phyloP scores from a whole-genome alignment of 352 stramenopile species.

The Pythium inflatum region DNA sequence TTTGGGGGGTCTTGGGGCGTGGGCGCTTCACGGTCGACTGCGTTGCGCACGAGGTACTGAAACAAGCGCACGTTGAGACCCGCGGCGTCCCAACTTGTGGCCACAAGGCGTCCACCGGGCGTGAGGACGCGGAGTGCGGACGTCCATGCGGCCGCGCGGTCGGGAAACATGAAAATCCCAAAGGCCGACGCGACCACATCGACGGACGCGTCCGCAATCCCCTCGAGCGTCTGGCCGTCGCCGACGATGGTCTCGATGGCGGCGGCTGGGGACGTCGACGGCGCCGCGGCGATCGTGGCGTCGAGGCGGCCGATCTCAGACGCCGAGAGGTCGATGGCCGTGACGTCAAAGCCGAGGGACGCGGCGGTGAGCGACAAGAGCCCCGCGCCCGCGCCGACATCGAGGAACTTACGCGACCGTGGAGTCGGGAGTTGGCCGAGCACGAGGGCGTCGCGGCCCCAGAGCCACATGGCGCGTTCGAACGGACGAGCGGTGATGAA shows the following conservation, averaged over 20 bases:
- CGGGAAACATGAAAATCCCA: conserved; percentile 25
- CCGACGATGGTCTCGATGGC: conserved; percentile 2
- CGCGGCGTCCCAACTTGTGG: conserved; percentile 25
- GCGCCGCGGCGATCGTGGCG: conserved; percentile 16
- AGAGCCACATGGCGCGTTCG: conserved; percentile 18
- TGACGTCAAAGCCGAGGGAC: conserved; percentile 21
- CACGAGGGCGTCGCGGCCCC: conserved; percentile 20
- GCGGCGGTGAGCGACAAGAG: conserved; percentile 10
- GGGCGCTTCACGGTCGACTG: neutral
- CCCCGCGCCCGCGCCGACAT: conserved; percentile 25
- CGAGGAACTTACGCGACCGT: too few species aligned
- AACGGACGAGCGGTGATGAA: too few species aligned
- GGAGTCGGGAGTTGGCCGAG: conserved; percentile 1
- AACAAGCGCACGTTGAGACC: conserved; percentile 19
- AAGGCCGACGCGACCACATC: conserved; percentile 30
- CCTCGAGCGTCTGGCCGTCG: conserved; percentile 27
- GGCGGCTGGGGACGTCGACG: neutral
- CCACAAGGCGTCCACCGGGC: conserved; percentile 21
- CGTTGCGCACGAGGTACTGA: conserved; percentile 8
- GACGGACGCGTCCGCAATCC: conserved; percentile 21
- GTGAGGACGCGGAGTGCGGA: conserved; percentile 24
- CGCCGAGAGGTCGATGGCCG: conserved; percentile 24
- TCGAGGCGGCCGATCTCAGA: conserved; percentile 18
- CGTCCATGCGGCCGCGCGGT: conserved; percentile 24
- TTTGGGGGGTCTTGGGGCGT: too few species aligned